phyloP scores from a whole-genome alignment of 176 grass and related monocot genomes.

The Pharus latifolius region DNA sequence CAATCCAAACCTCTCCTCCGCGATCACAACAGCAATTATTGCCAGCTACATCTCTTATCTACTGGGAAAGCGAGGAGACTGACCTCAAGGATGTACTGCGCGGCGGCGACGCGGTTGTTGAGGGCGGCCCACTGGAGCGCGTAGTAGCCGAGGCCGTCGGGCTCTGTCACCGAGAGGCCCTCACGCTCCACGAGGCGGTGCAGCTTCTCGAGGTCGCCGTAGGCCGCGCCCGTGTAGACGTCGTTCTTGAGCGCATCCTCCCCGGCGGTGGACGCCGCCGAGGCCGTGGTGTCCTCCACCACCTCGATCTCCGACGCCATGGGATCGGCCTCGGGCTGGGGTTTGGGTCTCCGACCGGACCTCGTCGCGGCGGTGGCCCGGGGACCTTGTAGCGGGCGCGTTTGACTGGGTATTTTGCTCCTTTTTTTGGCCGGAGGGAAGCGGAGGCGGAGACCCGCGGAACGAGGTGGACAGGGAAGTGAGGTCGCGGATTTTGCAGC shows the following conservation, averaged over 20 bases:
- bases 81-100: slow-evolving; percentile 92
- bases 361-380: neutral
- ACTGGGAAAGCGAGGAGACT: neutral
- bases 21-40: neutral
- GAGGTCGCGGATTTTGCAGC: neutral
- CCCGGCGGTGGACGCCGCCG: neutral
- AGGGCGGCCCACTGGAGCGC: slow-evolving; percentile 93
- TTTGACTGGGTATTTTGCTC: slow-evolving; percentile 3
- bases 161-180: slow-evolving; percentile 54
- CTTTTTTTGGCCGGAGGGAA: slow-evolving; percentile 3
- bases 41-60: neutral
- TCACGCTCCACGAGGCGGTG: slow-evolving; percentile 69
- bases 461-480: neutral
- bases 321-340: neutral
- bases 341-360: neutral
- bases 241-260: slow-evolving; percentile 75
- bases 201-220: slow-evolving; percentile 93
- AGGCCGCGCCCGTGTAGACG: slow-evolving; percentile 74
- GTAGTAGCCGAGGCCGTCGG: slow-evolving; percentile 65
- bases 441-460: neutral
- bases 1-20: no score
- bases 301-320: slow-evolving; percentile 77
- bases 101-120: slow-evolving; percentile 84
- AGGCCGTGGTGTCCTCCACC: slow-evolving; percentile 26
- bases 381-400: neutral